phyloP scores from a whole-genome alignment of 257 asterid species.

The Ehretia macrophylla region DNA sequence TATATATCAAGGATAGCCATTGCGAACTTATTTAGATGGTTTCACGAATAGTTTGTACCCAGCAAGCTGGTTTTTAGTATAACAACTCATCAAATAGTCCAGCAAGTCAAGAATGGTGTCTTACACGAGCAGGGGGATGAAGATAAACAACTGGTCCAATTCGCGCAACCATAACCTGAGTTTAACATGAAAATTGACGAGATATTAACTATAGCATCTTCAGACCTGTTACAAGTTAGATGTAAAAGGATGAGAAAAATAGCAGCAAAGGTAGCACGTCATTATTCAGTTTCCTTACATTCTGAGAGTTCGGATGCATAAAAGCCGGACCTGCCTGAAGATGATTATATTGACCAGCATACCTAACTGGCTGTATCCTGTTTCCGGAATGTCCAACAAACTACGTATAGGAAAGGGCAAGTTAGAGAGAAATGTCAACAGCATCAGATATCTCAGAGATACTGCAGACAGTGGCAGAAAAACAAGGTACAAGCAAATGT shows the following conservation, averaged over 20 bases:
- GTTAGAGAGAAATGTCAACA: slow-evolving; percentile 3
- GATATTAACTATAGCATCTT: neutral
- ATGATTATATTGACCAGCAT: slow-evolving; percentile 53
- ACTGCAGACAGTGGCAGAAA: neutral
- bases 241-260: no score
- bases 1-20: no score
- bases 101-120: slow-evolving; percentile 17
- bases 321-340: slow-evolving; percentile 47
- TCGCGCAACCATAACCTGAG: slow-evolving; percentile 71
- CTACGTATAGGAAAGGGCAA: slow-evolving; percentile 32
- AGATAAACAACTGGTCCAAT: slow-evolving; percentile 55
- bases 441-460: neutral
- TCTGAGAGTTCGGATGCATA: slow-evolving; percentile 57
- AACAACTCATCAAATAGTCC: neutral
- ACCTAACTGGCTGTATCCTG: slow-evolving; percentile 56
- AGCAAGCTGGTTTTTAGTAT: no score
- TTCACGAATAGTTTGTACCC: no score
- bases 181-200: slow-evolving; percentile 18
- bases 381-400: slow-evolving; percentile 50
- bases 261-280: neutral
- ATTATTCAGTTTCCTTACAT: slow-evolving; percentile 31
- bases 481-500: no score
- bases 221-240: neutral
- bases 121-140: slow-evolving; percentile 72
- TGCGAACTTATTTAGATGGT: no score